Base-by-base conservation (phyloP, 2,329 filamentous ascomycete species). In the Penicillium sp. region DNA sequence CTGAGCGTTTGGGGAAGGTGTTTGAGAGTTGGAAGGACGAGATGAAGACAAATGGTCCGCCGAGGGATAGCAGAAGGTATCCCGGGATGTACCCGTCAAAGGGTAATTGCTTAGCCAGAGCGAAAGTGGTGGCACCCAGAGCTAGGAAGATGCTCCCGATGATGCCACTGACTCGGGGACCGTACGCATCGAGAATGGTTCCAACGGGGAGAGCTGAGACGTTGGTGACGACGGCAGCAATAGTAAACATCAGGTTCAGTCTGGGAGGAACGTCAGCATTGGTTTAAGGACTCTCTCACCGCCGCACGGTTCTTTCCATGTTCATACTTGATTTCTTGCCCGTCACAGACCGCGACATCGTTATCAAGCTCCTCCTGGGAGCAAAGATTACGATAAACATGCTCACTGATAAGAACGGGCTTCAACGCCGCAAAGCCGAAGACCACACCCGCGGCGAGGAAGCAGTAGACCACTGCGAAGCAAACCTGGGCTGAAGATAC, bases 181-280 rank as follows among this genome's bases (percentile, higher is more conserved):
- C 93, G 71, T 86, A 93, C 63, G 87, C 84, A 77, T 97, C 93
- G 25, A 97, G 84, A 48, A 96, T 89, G 2, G 91, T 91, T 49
- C 93, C 93, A 28, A 96, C 87, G 1, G 92, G 90, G 2, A 97
- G 83, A 38, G 93, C 92, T 46, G 88, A 91, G 19, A 96, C 89
- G 70, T 97, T 97, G 48, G 93, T 95, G 10, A 87, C 90, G 3
- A 96, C 93, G 26, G 92, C 93, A 28, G 93, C 92, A 40, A 93
- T 85, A 10, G 92, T 95, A 81, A 97, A 97, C 89, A 96, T 96
- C 69, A 96, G 80, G 73, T 97, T 97, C 60, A 97, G 83, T 65
- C 78, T 79, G 58, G 13, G 3, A 38, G 6, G 11, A 6, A 16
- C 28, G 25, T 55, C 14, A 55, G 25, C 26, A 45, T 22, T 45